Evolutionary conservation across 2,329 filamentous ascomycete species (phyloP).

Genomic region (Pseudocercospora cruenta): DNA sequence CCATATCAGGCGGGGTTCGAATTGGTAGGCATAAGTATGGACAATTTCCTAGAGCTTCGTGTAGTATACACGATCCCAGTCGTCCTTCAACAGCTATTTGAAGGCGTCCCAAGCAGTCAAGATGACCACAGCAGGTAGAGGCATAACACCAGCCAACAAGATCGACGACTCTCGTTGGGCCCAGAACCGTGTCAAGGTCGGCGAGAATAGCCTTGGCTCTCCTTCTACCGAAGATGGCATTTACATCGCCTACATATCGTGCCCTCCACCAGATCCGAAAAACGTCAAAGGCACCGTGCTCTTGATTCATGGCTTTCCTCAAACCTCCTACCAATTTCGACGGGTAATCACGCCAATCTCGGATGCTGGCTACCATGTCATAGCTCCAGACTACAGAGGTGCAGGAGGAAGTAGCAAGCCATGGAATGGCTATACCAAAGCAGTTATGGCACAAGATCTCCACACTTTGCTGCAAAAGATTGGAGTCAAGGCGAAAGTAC

Average conservation of each 20-base stretch:
- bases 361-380: slow-evolving; percentile 32
- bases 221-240: slow-evolving; percentile 25
- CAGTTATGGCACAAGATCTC: slow-evolving; percentile 47
- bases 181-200: slow-evolving; percentile 20
- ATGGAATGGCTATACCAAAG: slow-evolving; percentile 45
- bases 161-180: slow-evolving; percentile 23
- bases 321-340: slow-evolving; percentile 52
- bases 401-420: slow-evolving; percentile 19
- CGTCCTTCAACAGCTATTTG: not conserved
- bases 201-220: slow-evolving; percentile 12
- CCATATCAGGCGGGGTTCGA: not conserved
- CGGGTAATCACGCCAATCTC: slow-evolving; percentile 44
- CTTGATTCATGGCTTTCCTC: slow-evolving; percentile 54
- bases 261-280: slow-evolving; percentile 18
- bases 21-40: not conserved
- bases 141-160: slow-evolving; percentile 16
- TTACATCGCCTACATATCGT: slow-evolving; percentile 35
- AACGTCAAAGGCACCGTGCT: slow-evolving; percentile 44
- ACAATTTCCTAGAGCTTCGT: too few relatives aligned
- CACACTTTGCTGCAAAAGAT: slow-evolving; percentile 41
- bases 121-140: slow-evolving; percentile 19
- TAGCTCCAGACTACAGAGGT: slow-evolving; percentile 26
- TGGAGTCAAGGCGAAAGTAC: slow-evolving; percentile 33
- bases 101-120: not conserved
- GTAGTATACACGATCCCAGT: not conserved